Evolutionary conservation across 805 yeast genomes (phyloP).

Genomic region (Zygoascus tannicola): DNA sequence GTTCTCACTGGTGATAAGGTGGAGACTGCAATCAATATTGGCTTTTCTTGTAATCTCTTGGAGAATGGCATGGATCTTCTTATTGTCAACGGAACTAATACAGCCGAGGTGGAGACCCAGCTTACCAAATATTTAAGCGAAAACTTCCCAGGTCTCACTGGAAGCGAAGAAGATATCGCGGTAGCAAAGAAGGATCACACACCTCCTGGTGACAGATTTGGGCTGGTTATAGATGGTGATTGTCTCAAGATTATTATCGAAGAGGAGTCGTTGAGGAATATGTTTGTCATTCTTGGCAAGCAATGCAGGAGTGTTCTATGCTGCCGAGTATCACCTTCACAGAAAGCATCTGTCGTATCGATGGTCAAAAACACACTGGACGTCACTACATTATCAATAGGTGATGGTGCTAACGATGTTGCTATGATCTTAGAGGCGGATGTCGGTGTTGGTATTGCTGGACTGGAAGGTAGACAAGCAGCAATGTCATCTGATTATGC

Average conservation of each 20-base stretch:
- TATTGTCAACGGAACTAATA: constrained; percentile 35
- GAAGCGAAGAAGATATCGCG: constrained; percentile 36
- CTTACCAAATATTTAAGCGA: constrained; percentile 40
- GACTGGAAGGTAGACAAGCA: constrained; percentile 81
- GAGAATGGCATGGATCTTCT: constrained; percentile 60
- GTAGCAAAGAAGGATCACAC: constrained; percentile 52
- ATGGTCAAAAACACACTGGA: constrained; percentile 53
- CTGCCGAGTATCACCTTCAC: constrained; percentile 78
- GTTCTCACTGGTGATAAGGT: constrained; percentile 76
- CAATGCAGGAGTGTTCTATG: constrained; percentile 72
- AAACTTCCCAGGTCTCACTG: constrained; percentile 36
- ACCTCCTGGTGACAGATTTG: constrained; percentile 49
- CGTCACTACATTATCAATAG: constrained; percentile 74
- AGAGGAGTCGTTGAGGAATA: constrained; percentile 26
- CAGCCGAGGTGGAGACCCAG: constrained; percentile 21
- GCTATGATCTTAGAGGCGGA: constrained; percentile 85
- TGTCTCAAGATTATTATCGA: constrained; percentile 41
- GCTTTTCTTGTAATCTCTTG: constrained; percentile 65
- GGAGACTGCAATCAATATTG: constrained; percentile 78
- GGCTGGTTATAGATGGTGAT: constrained; percentile 63
- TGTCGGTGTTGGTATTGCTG: constrained; percentile 80
- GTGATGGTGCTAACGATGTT: constrained; percentile 83
- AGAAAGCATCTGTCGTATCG: constrained; percentile 65
- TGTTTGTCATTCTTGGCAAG: constrained; percentile 62
- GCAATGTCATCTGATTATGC: constrained; percentile 83